A percentile compares a stretch with the other conserved stretches of the same genome.
Evolutionary conservation across 2,329 filamentous ascomycete species (phyloP).

Genomic region (Neofusicoccum sp.): DNA sequence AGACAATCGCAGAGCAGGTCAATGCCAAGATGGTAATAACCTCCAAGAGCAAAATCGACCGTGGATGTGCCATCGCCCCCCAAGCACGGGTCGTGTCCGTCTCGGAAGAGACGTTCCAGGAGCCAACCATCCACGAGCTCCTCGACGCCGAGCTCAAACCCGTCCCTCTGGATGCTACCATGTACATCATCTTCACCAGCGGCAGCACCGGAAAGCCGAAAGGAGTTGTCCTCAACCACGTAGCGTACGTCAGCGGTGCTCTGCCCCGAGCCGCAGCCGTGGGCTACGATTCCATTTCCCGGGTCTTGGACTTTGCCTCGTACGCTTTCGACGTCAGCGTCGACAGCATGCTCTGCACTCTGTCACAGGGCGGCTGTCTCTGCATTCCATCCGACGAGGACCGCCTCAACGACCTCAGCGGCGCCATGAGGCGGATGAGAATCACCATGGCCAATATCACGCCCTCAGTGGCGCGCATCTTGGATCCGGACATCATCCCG

Average conservation of each 20-base stretch:
- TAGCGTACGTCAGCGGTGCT: constrained; percentile 27
- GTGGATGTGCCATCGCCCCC: constrained; percentile 31
- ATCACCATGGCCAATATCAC: constrained; percentile 58
- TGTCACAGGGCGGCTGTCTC: constrained; percentile 71
- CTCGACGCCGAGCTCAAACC: neutral
- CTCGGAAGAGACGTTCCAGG: neutral
- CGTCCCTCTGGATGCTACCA: constrained; percentile 47
- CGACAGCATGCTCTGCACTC: constrained; percentile 25
- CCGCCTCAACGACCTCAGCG: constrained; percentile 45
- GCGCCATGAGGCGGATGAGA: constrained; percentile 51
- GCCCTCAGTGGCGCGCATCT: constrained; percentile 51
- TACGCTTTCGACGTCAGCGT: constrained; percentile 94
- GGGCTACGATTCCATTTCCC: constrained; percentile 52
- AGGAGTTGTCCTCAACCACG: constrained; percentile 25
- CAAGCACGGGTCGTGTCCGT: constrained; percentile 23
- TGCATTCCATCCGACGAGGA: constrained; percentile 89
- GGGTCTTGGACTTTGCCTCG: constrained; percentile 88
- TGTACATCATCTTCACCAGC: constrained; percentile 63
- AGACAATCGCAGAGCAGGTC: constrained; percentile 19
- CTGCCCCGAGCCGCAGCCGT: constrained; percentile 30
- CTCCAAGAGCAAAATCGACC: constrained; percentile 24
- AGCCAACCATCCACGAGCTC: neutral
- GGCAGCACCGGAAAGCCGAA: constrained; percentile 24
- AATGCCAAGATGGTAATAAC: constrained; percentile 21
- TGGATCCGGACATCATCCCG: constrained; percentile 43